Conservation (phyloP, 805 yeast genomes). For the Ogataea siamensis region DNA sequence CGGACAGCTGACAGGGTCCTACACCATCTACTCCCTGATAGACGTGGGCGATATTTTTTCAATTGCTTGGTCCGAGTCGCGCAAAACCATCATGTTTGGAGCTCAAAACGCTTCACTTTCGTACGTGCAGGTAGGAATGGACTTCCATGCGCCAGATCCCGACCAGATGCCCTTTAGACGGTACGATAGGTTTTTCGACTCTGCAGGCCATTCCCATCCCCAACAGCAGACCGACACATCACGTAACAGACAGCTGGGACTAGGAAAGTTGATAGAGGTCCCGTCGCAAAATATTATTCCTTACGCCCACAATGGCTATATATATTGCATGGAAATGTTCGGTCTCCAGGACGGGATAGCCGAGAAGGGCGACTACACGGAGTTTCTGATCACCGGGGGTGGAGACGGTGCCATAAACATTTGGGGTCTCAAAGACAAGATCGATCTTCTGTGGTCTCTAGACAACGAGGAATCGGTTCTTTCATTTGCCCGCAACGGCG, state of each 20-base stretch:
- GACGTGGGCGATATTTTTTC: constrained; percentile 96
- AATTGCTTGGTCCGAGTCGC: constrained; percentile 60
- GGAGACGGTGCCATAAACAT: constrained; percentile 88
- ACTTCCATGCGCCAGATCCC: constrained; percentile 27
- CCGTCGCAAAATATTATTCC: constrained; percentile 62
- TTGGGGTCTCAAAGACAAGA: constrained; percentile 51
- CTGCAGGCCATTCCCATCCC: constrained; percentile 70
- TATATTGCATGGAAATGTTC: constrained; percentile 60
- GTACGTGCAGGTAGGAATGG: constrained; percentile 51
- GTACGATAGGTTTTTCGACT: constrained; percentile 85
- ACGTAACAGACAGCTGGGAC: constrained; percentile 22
- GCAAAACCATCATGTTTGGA: constrained; percentile 73
- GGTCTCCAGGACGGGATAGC: constrained; percentile 24
- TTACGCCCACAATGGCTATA: constrained; percentile 91
- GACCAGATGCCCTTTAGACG: constrained; percentile 59
- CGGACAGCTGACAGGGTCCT: constrained; percentile 34
- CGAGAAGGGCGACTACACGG: constrained; percentile 31
- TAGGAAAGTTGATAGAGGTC: constrained; percentile 54
- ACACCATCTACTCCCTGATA: constrained; percentile 75
- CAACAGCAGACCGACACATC: too few species aligned
- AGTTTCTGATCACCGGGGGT: constrained; percentile 65
- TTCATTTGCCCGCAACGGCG: constrained; percentile 59
- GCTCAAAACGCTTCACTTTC: constrained; percentile 89
- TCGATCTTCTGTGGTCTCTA: constrained; percentile 37
- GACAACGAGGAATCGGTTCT: constrained; percentile 70